These are phyloP conservation scores for Jaminaea rosea DNA, from an alignment of 1,284 basidiomycete genomes.

Conservation along the genomic window DNA sequence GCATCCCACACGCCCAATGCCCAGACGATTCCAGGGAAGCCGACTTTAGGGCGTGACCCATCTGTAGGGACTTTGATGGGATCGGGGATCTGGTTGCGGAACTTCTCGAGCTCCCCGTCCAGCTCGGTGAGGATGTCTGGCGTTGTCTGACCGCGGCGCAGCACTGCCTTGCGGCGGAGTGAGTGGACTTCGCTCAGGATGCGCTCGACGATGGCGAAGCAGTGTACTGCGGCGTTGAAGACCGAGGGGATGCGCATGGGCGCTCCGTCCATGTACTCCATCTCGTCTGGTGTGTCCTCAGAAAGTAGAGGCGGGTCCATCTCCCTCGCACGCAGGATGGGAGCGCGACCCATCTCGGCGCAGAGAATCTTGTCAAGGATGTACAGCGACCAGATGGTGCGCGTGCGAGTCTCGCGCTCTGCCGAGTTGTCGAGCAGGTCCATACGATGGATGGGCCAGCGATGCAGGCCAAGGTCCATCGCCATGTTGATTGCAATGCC, in stretches of 20 bases:
- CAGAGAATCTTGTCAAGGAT: constrained; percentile 49
- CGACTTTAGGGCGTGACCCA: background rate
- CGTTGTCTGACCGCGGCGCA: constrained; percentile 22
- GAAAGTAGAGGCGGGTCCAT: constrained; percentile 48
- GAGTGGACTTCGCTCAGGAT: constrained; percentile 34
- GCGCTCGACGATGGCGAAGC: constrained; percentile 36
- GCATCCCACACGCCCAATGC: constrained; percentile 31
- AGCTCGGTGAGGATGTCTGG: constrained; percentile 22
- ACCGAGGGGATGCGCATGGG: constrained; percentile 26
- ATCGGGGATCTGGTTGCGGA: constrained; percentile 22
- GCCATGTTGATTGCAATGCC: constrained; percentile 49
- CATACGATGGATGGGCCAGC: constrained; percentile 28
- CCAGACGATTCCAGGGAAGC: background rate
- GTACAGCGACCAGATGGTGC: constrained; percentile 50
- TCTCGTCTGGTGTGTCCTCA: constrained; percentile 49
- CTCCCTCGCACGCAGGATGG: constrained; percentile 47
- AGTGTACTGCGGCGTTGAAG: constrained; percentile 29
- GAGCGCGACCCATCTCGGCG: constrained; percentile 49
- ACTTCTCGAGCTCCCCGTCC: constrained; percentile 26
- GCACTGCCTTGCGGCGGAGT: constrained; percentile 30
- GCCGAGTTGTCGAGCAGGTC: constrained; percentile 27
- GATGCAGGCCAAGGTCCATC: constrained; percentile 49
- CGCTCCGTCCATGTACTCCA: constrained; percentile 47
- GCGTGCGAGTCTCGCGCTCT: constrained; percentile 45
- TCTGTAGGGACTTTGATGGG: constrained; percentile 19